Base-by-base conservation (phyloP, 495 filamentous ascomycete genomes). In the Lasiosphaeria ovina region DNA sequence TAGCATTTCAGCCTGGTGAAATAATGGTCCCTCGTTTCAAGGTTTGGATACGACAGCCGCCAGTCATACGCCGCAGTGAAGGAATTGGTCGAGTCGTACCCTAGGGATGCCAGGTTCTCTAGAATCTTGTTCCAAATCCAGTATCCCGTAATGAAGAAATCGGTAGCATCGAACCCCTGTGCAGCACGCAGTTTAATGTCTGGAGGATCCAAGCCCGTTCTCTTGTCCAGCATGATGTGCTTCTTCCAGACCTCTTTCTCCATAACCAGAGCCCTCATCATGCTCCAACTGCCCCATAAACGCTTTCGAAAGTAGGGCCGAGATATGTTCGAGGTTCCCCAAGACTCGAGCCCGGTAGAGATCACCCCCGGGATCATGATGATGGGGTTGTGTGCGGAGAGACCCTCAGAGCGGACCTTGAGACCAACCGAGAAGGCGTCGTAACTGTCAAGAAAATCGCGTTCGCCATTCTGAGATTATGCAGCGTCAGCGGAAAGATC, bases 121-220 rank as follows among this genome's bases (percentile, higher is more conserved):
- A 98, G 74, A 55, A 98, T 97, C 76, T 98, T 98, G 67, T 89
- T 96, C 94, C 95, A 98, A 61, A 98, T 97, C 94, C 94, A 98
- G 73, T 98, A 98, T 32, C 81, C 80, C 3, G 80, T 90, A 66
- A 90, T 89, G 71, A 92, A 92, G 74, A 98, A 97, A 77, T 98
- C 94, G n/a, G 94, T 92, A 7, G 94, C 95, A 72, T 98, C 94
- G 69, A 98, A 98, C 4, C 94, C 94, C 73, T 98, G 95, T 0
- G 95, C 93, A 31, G 94, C 92, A 48, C 95, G 86, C 11, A 98
- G 77, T 74, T 98, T 98, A 66, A 98, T 89, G 3, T 89, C 89
- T 0, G 92, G 90, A 2, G 94, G 94, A 73, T 98, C 94, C 44
- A 98, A 76, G 4, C 94, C 94, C 2, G 93, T 96, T 40, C 84